Conservation (phyloP, 306 rosid species). For the Vicia faba region DNA sequence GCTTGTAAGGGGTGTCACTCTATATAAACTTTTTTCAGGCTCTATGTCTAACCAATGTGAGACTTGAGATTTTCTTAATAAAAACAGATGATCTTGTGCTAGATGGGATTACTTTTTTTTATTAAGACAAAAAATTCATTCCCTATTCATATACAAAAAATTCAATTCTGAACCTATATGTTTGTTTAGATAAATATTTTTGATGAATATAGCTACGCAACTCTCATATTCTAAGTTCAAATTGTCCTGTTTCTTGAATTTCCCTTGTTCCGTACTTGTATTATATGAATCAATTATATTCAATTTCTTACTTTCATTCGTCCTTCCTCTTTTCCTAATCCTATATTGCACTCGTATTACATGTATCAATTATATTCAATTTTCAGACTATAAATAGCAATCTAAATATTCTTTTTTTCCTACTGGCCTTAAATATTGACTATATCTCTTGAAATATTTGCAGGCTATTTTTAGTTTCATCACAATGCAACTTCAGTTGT, state of each 20-base stretch:
- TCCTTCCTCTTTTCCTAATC: background rate
- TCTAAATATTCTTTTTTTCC: constrained; percentile 6
- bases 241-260: background rate
- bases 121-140: background rate
- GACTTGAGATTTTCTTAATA: too few relatives aligned
- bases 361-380: background rate
- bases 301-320: background rate
- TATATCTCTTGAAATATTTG: constrained; percentile 35
- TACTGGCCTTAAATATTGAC: constrained; percentile 16
- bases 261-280: background rate
- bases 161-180: background rate
- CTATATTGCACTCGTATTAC: background rate
- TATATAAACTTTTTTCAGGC: too few relatives aligned
- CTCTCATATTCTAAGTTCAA: background rate
- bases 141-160: background rate
- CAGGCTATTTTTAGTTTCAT: constrained; percentile 97
- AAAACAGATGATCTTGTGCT: background rate
- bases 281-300: constrained; percentile 12
- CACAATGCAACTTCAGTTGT: constrained; percentile 95
- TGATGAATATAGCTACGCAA: background rate
- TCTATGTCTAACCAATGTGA: too few relatives aligned
- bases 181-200: background rate
- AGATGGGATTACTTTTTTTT: background rate
- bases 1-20: too few relatives aligned
- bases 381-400: background rate